Evolutionary conservation across 148 eudicot species (phyloP), one percentile per base, ranked within the genome.

Genomic region (Heliosperma pusillum): DNA sequence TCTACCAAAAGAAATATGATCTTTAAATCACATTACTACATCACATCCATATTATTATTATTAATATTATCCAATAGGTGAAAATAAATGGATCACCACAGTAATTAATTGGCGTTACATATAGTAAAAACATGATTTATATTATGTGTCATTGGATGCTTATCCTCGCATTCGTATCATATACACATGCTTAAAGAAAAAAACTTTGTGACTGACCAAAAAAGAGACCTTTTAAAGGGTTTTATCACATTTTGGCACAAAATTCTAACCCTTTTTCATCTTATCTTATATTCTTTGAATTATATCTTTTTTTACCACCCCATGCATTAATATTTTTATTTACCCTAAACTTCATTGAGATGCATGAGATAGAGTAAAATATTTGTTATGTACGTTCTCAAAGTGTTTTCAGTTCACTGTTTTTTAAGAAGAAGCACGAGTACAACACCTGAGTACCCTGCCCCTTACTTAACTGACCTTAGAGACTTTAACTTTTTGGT

Each of bases 241-340:
- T 27, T 17, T n/a, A 70, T 60, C 58, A 70, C 60, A 62, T 79
- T 79, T 61, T 79, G 84, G 82, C 81, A 83, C 87, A 80, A 80
- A 73, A 81, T 29, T 73, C 83, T 30, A 85, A 78, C 84, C 77
- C 86, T 82, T 85, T 75, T 83, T 76, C 63, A 27, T 81, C 71
- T 69, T 70, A 82, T 83, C 60, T 73, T 69, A 80, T 80, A 74
- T 85, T 80, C 82, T 74, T 64, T 69, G 10, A 69, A 40, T 53
- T 57, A 22, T 20, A 27, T 24, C 16, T 27, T 77, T 75, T 78
- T 53, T 60, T 65, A 74, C 47, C 52, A 21, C 64, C 56, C 72
- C 71, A 67, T 67, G 72, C 66, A 29, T 22, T 40, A 29, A 42
- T 33, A 67, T 67, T 27, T 61, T 76, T 22, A 50, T 4, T 66